Base-by-base conservation (phyloP, 1,284 basidiomycete species). In the Sutorius eximius region DNA sequence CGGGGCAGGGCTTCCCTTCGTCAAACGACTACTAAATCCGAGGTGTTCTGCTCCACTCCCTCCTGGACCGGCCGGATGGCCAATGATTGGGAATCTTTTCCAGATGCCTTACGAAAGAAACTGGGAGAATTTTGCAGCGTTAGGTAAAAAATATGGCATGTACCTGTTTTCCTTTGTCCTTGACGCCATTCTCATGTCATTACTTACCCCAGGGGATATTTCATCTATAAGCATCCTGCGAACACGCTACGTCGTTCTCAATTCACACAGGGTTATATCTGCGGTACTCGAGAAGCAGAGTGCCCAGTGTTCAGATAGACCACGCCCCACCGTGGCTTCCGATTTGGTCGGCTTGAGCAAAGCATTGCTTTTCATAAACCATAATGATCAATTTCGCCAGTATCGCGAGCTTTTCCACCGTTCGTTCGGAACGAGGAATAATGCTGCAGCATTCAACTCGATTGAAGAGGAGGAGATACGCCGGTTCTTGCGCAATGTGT, bases 61-160 rank as follows among this genome's bases (percentile, higher is more conserved):
- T 32, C 73, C 73, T 11, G 71, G 73, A 3, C 72, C 73, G 7
- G 37, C 48, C 27, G 68, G 67, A 3, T 60, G 65, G 50, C 73
- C 73, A 1, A 22, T 74, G 27, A 51, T 74, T 24, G 70, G 73
- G 12, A 81, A 76, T 61, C 59, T 75, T 11, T 61, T 73, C 37
- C 71, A 77, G 45, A 70, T 81, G 65, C 73, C 79, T 0, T 55
- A 61, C 3, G 58, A 69, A 40, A 69, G 68, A 47, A 71, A 71
- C 15, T 81, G 78, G 79, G 64, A 76, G 36, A 71, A 68, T 0
- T 81, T 77, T 56, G 68, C 75, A 7, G 65, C 78, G 27, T 77
- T 79, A 78, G 71, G 77, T 18, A 63, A 68, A 41, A 71, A 71
- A 66, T 79, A 70, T 53, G 78, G 78, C 71, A 59, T 3, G 69